Evolutionary conservation across 2,329 filamentous ascomycete genomes (phyloP).

Genomic region (Aspergillus tanneri): DNA sequence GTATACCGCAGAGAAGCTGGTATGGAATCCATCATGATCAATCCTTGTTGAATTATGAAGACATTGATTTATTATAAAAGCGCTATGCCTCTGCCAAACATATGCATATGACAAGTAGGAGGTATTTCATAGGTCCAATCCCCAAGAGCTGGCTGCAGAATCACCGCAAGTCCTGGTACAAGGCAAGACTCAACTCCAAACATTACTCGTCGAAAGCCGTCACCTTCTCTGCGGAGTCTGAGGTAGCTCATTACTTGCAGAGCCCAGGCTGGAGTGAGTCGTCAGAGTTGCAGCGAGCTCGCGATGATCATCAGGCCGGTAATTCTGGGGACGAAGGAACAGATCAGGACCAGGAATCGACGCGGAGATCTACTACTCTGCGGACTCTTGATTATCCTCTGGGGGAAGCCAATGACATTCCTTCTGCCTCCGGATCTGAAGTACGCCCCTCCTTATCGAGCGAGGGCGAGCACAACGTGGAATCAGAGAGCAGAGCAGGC

Average conservation of each 20-base stretch:
- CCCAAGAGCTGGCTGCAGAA: conserved; percentile 64
- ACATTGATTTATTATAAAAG: conserved; percentile 40
- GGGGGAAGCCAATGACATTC: conserved; percentile 16
- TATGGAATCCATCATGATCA: conserved; percentile 29
- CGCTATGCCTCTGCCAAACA: conserved; percentile 63
- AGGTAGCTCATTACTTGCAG: conserved; percentile 42
- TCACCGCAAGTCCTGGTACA: conserved; percentile 64
- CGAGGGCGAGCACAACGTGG: conserved; percentile 5
- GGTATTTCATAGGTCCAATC: conserved; percentile 65
- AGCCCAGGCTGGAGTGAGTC: conserved; percentile 22
- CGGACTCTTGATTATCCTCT: conserved; percentile 27
- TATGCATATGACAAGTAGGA: conserved; percentile 60
- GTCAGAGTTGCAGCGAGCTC: conserved; percentile 5
- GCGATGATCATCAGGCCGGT: conserved; percentile 6
- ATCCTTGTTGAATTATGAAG: too few species aligned
- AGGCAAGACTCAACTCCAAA: conserved; percentile 42
- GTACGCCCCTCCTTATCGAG: background rate
- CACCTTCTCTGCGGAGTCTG: conserved; percentile 54
- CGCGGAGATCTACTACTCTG: conserved; percentile 10
- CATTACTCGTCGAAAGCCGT: conserved; percentile 50
- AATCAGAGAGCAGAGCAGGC: conserved; percentile 14
- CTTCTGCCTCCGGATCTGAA: background rate
- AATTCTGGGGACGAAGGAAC: conserved; percentile 19
- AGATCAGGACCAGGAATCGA: conserved; percentile 14
- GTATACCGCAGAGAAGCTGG: conserved; percentile 56